These are phyloP conservation scores for Clavispora phyllophila DNA, from an alignment of 805 yeast genomes.

Conservation along the genomic window DNA sequence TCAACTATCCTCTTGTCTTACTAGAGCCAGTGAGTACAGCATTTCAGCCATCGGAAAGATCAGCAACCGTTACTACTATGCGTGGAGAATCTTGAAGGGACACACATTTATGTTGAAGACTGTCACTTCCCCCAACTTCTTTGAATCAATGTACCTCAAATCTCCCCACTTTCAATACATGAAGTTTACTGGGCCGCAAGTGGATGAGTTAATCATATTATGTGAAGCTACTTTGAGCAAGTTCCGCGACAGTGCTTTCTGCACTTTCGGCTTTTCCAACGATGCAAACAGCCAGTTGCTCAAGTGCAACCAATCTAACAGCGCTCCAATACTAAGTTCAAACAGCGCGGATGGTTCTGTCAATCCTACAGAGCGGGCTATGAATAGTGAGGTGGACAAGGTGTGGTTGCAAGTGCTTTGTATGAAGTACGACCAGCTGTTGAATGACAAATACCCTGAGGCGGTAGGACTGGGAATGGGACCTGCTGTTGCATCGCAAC, in stretches of 20 bases:
- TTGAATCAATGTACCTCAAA: slow-evolving; percentile 18
- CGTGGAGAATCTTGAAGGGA: slow-evolving; percentile 64
- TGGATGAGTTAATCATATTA: slow-evolving; percentile 18
- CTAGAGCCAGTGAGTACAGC: slow-evolving; percentile 21
- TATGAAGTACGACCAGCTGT: slow-evolving; percentile 19
- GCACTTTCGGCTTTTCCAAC: slow-evolving; percentile 10
- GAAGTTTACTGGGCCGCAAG: not conserved
- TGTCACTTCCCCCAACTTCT: slow-evolving; percentile 28
- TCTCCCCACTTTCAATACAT: slow-evolving; percentile 16
- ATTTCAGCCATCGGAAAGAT: slow-evolving; percentile 31
- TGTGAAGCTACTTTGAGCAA: slow-evolving; percentile 11
- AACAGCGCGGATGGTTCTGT: not conserved
- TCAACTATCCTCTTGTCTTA: slow-evolving; percentile 13
- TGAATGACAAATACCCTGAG: not conserved
- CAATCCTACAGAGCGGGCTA: slow-evolving; percentile 9
- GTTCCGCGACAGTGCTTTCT: slow-evolving; percentile 8
- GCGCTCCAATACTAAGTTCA: not conserved
- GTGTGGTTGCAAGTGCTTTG: slow-evolving; percentile 33
- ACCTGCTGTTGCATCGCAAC: not conserved
- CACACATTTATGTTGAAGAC: slow-evolving; percentile 37
- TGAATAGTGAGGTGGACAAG: slow-evolving; percentile 28
- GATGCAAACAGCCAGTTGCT: slow-evolving; percentile 5
- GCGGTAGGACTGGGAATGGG: not conserved
- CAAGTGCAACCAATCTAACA: not conserved
- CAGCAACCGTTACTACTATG: slow-evolving; percentile 57